Conservation (phyloP, 2,329 filamentous ascomycete genomes). For the Neonectria sp. region DNA sequence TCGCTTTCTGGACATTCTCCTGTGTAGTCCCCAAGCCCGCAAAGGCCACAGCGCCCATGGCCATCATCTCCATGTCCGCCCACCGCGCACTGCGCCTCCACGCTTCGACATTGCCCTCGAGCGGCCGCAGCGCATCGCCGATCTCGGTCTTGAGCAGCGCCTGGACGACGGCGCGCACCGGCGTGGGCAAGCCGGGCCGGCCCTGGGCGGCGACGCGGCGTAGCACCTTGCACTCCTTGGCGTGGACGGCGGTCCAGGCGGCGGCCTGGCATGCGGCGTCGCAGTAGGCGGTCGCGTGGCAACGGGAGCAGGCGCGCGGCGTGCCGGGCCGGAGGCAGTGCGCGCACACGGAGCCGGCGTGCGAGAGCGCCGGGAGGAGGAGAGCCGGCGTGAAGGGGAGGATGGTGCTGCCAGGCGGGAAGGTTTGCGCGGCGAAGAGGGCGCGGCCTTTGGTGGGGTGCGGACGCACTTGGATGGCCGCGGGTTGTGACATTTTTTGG, state of each 20-base stretch:
- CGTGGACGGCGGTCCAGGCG: constrained; percentile 68
- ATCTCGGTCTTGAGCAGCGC: constrained; percentile 59
- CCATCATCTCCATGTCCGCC: constrained; percentile 66
- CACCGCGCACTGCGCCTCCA: constrained; percentile 58
- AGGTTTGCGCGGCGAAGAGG: constrained; percentile 60
- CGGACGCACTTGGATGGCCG: constrained; percentile 45
- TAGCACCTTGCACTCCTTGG: constrained; percentile 68
- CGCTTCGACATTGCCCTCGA: constrained; percentile 64
- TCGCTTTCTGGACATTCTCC: constrained; percentile 56
- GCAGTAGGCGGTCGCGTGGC: constrained; percentile 70
- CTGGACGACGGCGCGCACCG: constrained; percentile 68
- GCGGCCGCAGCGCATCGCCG: constrained; percentile 51
- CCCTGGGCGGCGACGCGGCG: constrained; percentile 47
- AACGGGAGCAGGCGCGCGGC: constrained; percentile 65
- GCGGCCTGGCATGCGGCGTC: constrained; percentile 66
- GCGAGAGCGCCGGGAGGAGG: constrained; percentile 63
- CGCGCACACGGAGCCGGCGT: constrained; percentile 62
- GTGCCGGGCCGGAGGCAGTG: constrained; percentile 60
- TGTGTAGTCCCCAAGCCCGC: constrained; percentile 56
- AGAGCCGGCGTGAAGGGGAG: constrained; percentile 61
- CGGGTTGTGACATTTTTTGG: constrained; percentile 32
- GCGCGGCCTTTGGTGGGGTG: constrained; percentile 60
- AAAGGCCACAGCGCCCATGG: constrained; percentile 60
- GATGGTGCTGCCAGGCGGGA: constrained; percentile 63
- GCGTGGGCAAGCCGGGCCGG: constrained; percentile 63